A percentile compares a stretch with the other conserved stretches of the same genome.
Evolutionary conservation across 1,139 yeast genomes (phyloP).

Genomic region (Nakaseomyces uthaithaninus): DNA sequence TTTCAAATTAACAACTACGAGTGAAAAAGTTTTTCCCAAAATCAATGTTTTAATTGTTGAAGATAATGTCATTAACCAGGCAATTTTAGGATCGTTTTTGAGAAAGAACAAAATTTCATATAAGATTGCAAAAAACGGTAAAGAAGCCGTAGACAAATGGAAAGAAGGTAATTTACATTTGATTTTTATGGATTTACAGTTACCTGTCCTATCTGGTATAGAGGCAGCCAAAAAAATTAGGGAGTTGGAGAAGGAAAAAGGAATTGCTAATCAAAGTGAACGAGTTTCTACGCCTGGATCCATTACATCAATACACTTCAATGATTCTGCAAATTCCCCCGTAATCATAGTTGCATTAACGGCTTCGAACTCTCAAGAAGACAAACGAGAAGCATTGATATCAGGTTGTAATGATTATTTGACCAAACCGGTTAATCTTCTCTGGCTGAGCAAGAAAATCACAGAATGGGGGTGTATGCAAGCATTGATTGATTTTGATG

Average conservation of each 20-base stretch:
- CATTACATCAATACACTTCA: constrained; percentile 33
- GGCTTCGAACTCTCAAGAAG: constrained; percentile 82
- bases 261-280: constrained; percentile 50
- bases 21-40: constrained; percentile 47
- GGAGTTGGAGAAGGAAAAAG: constrained; percentile 67
- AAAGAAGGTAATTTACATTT: constrained; percentile 84
- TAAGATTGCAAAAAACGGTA: constrained; percentile 82
- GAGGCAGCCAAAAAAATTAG: constrained; percentile 89
- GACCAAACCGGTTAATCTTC: constrained; percentile 93
- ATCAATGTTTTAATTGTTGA: constrained; percentile 89
- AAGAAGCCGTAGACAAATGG: constrained; percentile 91
- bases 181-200: constrained; percentile 89
- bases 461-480: constrained; percentile 99
- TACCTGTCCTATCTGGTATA: constrained; percentile 88
- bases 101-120: constrained; percentile 79
- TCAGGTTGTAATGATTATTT: constrained; percentile 96
- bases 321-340: constrained; percentile 43
- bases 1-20: constrained; percentile 14
- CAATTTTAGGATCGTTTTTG: constrained; percentile 85
- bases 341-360: constrained; percentile 94
- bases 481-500: constrained; percentile 91
- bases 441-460: constrained; percentile 88
- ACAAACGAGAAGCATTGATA: constrained; percentile 81
- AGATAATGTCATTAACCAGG: constrained; percentile 90
- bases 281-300: constrained; percentile 5